Base-by-base conservation (phyloP, 495 filamentous ascomycete genomes). In the Parathielavia hyrcaniae region DNA sequence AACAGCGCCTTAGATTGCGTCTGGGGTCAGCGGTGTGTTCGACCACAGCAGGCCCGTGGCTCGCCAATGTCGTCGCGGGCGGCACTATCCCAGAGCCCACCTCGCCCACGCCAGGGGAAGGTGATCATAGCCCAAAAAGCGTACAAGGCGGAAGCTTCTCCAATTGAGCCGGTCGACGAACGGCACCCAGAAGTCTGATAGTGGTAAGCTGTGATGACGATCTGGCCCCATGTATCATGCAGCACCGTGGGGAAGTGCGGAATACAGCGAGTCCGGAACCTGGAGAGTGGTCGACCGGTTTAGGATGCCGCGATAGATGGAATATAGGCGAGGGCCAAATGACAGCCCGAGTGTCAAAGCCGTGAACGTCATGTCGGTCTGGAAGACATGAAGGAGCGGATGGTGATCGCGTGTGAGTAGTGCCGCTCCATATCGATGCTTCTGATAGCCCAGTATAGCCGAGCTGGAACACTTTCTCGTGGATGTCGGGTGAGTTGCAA, bases 1-100 rank as follows among this genome's bases (percentile, higher is more conserved):
- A 44, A 71, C 62, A 63, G 62, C 22, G 47, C 23, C 47, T 12
- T 59, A 69, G 60, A 71, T 68, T 69, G 54, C 62, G 45, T 20
- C 53, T 40, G 45, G 44, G 34, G 60, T 13, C 50, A 38, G 47
- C 20, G 48, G 50, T 35, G 59, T 38, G 55, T 63, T 62, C 57
- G 45, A 53, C 55, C 51, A 44, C 59, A 57, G 48, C 50, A 52
- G 30, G 62, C 40, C n/a, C 53, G 54, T 57, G 58, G 55, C 59
- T 61, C 58, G 61, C 61, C 58, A 63, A 30, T 53, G 17, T 64
- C 65, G 63, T 39, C 50, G 61, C 58, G 20, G 53, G 48, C 35
- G 26, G 20, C 35, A 61, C 51, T 68, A 66, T 60, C 43, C 48
- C 20, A 53, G n/a, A n/a, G n/a, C n/a, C n/a, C n/a, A n/a, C n/a